A percentile compares a stretch with the other conserved stretches of the same genome.
phyloP scores from a whole-genome alignment of 169 alveolate species.

The Babesia ovata region DNA sequence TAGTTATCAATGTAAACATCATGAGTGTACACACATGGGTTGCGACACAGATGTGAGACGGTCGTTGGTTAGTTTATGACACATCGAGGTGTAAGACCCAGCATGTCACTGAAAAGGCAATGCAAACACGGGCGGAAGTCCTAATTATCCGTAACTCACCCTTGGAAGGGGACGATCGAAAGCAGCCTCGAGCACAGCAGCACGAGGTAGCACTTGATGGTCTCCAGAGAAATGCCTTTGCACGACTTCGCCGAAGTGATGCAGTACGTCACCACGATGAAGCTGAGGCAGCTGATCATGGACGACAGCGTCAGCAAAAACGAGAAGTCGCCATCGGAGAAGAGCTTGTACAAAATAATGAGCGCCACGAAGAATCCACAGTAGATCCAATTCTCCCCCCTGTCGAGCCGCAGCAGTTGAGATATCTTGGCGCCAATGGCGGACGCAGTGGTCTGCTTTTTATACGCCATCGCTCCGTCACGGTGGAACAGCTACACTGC shows the following conservation, averaged over 20 bases:
- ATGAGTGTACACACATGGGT: neutral
- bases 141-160: constrained; percentile 68
- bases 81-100: too few species aligned
- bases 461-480: constrained; percentile 14
- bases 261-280: constrained; percentile 85
- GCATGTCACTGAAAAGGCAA: too few species aligned
- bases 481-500: too few species aligned
- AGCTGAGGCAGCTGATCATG: constrained; percentile 84
- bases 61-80: too few species aligned
- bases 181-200: constrained; percentile 82
- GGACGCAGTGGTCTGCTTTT: constrained; percentile 7
- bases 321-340: constrained; percentile 93
- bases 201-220: constrained; percentile 86
- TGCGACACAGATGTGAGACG: too few species aligned
- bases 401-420: constrained; percentile 36
- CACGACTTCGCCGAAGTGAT: constrained; percentile 82
- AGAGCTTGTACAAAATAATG: constrained; percentile 77
- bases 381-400: constrained; percentile 50
- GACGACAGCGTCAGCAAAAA: constrained; percentile 89
- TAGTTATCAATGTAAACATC: neutral
- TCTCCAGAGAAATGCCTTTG: constrained; percentile 89
- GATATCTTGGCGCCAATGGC: constrained; percentile 30
- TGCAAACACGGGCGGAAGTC: too few species aligned
- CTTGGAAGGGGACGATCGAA: constrained; percentile 90
- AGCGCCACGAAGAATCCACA: constrained; percentile 68